phyloP scores from a whole-genome alignment of 148 eudicot species.

The Vaccinium corymbosum region DNA sequence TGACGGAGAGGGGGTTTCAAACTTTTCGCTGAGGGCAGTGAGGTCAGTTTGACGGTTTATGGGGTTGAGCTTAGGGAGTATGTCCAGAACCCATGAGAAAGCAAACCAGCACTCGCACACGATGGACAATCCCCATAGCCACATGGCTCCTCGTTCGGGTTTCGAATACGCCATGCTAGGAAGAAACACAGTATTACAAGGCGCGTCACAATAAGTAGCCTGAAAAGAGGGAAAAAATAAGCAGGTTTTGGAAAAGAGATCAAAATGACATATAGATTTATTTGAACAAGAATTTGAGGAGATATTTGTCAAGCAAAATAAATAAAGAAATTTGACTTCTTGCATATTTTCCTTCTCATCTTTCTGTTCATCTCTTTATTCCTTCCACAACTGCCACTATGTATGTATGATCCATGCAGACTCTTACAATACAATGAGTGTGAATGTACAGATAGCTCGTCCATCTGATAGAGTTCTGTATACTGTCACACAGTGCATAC shows the following conservation, averaged over 20 bases:
- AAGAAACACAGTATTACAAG: conserved; percentile 48
- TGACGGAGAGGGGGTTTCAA: conserved; percentile 45
- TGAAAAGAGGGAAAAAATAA: conserved; percentile 16
- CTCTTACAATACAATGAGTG: not conserved
- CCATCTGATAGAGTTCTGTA: not conserved
- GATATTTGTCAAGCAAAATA: not conserved
- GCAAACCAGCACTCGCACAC: conserved; percentile 88
- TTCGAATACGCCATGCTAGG: conserved; percentile 57
- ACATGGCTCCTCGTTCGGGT: conserved; percentile 77
- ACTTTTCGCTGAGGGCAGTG: conserved; percentile 65
- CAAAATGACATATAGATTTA: not conserved
- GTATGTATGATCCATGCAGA: not conserved
- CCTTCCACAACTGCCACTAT: not conserved
- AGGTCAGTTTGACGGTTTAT: conserved; percentile 77
- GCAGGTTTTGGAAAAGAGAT: not conserved
- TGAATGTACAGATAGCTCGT: not conserved
- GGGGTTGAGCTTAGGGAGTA: conserved; percentile 86
- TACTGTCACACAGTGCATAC: not conserved
- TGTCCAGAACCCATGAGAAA: conserved; percentile 86
- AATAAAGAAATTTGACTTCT: not conserved
- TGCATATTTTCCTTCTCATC: not conserved
- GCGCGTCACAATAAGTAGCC: conserved; percentile 65
- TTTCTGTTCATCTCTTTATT: not conserved
- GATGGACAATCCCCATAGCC: conserved; percentile 77
- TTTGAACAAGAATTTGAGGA: not conserved